These are phyloP conservation scores for Penicillium sclerotigenum DNA, from an alignment of 2,329 filamentous ascomycete species.

Conservation along the genomic window DNA sequence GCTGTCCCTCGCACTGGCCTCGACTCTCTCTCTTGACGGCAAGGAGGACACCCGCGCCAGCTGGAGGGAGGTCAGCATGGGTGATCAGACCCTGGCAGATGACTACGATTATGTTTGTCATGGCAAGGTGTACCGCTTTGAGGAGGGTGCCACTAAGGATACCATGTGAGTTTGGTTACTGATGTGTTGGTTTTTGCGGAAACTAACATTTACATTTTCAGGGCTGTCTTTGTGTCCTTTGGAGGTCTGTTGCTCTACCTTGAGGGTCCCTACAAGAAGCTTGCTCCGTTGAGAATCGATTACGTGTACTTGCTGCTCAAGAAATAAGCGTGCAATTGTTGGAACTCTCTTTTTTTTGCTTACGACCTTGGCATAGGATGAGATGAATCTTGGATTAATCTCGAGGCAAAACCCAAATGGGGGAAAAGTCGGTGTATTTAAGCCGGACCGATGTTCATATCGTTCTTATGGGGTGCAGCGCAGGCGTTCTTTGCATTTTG, in stretches of 20 bases:
- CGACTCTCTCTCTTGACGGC: constrained; percentile 82
- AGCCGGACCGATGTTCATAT: constrained; percentile 19
- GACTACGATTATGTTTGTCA: constrained; percentile 53
- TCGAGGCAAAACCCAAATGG: constrained; percentile 1
- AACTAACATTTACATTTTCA: constrained; percentile 39
- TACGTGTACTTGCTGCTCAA: constrained; percentile 91
- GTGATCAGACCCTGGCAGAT: constrained; percentile 54
- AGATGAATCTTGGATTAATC: constrained; percentile 1
- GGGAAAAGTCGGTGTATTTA: constrained; percentile 23
- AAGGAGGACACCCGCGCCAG: constrained; percentile 68
- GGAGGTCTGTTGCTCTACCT: constrained; percentile 87
- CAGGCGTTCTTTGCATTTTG: constrained; percentile 41
- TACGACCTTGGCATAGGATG: constrained; percentile 1
- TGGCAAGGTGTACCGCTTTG: constrained; percentile 52
- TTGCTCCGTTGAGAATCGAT: constrained; percentile 87
- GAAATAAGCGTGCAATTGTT: constrained; percentile 57
- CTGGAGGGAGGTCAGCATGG: constrained; percentile 71
- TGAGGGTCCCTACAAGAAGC: constrained; percentile 92
- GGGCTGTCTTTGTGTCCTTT: constrained; percentile 91
- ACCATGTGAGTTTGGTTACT: constrained; percentile 67
- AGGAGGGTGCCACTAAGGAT: constrained; percentile 62
- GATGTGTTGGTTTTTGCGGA: neutral
- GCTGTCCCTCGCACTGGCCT: constrained; percentile 77
- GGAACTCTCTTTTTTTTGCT: constrained; percentile 8
- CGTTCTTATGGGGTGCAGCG: constrained; percentile 37